Evolutionary conservation across 192 early-diverging fungal genomes (phyloP), one percentile per base, ranked within the genome.

Genomic region (Diversispora epigaea): DNA sequence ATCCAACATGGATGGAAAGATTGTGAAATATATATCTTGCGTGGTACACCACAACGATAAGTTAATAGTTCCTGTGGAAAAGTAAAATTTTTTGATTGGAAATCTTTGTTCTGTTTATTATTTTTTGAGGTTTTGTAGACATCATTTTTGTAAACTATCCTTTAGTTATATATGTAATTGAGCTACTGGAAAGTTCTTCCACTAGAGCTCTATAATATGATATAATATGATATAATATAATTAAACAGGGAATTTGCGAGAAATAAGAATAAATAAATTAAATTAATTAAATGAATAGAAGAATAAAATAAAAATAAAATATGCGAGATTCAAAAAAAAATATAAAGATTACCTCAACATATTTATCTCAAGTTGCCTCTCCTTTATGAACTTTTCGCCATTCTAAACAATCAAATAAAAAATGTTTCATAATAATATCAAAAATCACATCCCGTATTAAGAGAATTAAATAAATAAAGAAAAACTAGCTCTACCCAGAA

Each of bases 1-100:
- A 99, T 3, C 95, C 96, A 97, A 86, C 89, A 99, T 92, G 3
- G 94, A 96, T 1, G 97, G 97, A 79, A 99, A n/a, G n/a, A 78
- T 14, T 89, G 80, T n/a, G 82, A 84, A 40, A 99, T 86, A 15
- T 90, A 79, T 25, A 97, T 85, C 67, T 91, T 91, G 14, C 90
- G 86, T 2, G 91, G 88, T 4, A 80, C 87, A 39, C 81, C 85
- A 81, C 94, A 96, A 77, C 95, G 94, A 78, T 93, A 99, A 17
- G 92, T 90, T 11, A 84, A 78, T 68, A 95, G 80, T 67, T 96
- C 93, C 76, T 90, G 75, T 21, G 68, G 56, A 44, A 12, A 74
- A 44, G 43, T 71, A 60, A 1, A 50, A 50, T 54, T 43, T 50
- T 32, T 82, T 6, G 93, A 84, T n/a, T 84, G 83, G 56, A 89